Evolutionary conservation across 2,329 filamentous ascomycete genomes (phyloP).

Genomic region (Didymella arachidicola): DNA sequence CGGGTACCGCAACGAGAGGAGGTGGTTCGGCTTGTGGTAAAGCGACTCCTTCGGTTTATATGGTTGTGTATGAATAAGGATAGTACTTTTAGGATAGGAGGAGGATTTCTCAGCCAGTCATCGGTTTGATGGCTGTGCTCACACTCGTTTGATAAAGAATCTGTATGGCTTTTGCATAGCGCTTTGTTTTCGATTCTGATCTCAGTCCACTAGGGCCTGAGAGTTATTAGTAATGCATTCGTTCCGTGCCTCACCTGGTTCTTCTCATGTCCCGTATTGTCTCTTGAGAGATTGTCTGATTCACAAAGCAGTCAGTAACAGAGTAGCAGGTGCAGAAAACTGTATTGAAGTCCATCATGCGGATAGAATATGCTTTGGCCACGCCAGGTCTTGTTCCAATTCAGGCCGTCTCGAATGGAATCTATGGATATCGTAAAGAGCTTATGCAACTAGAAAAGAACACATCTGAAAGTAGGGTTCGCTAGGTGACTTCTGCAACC

Average conservation of each 20-base stretch:
- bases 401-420: conserved; percentile 23
- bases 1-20: conserved; percentile 1
- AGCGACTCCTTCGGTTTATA: background rate
- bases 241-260: background rate
- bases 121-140: background rate
- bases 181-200: conserved; percentile 1
- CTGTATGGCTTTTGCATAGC: conserved; percentile 2
- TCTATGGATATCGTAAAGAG: conserved; percentile 43
- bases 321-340: background rate
- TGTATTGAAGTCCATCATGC: background rate
- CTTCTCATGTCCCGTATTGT: background rate
- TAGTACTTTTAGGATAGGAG: background rate
- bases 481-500: background rate
- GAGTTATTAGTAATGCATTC: conserved; percentile 8
- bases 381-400: conserved; percentile 8
- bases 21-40: conserved; percentile 17
- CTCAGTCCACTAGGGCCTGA: background rate
- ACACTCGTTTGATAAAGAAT: conserved; percentile 18
- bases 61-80: conserved; percentile 5
- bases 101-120: conserved; percentile 1
- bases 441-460: conserved; percentile 23
- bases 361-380: background rate
- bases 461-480: background rate
- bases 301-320: background rate
- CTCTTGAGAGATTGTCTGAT: background rate